Evolutionary conservation across 805 yeast species (phyloP).

Genomic region (Yueomyces sinensis): DNA sequence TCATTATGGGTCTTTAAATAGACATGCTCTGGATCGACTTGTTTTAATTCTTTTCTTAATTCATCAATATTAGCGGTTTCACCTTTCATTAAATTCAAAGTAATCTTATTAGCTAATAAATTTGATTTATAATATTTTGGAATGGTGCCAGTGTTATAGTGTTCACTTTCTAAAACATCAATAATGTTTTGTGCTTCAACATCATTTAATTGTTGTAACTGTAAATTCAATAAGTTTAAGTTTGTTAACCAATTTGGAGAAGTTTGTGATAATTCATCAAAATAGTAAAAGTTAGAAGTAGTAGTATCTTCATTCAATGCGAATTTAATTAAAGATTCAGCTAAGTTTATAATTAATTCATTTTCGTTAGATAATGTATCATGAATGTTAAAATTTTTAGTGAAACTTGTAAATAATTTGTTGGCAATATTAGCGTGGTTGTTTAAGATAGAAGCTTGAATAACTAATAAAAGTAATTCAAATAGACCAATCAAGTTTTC

Average conservation of each 20-base stretch:
- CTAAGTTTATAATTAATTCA: constrained; percentile 60
- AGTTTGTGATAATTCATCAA: constrained; percentile 62
- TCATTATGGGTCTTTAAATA: constrained; percentile 44
- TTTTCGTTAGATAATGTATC: constrained; percentile 38
- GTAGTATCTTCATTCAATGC: constrained; percentile 27
- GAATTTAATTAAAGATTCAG: constrained; percentile 59
- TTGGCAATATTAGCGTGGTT: constrained; percentile 29
- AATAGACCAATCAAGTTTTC: constrained; percentile 25
- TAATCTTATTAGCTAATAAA: constrained; percentile 50
- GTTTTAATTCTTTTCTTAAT: constrained; percentile 33
- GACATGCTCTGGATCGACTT: constrained; percentile 42
- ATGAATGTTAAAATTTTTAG: constrained; percentile 33
- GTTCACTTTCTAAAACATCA: constrained; percentile 32
- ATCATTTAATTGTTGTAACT: constrained; percentile 62
- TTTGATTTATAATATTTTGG: constrained; percentile 28
- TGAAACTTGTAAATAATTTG: constrained; percentile 33
- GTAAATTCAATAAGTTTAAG: constrained; percentile 55
- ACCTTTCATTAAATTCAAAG: constrained; percentile 46
- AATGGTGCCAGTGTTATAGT: constrained; percentile 19
- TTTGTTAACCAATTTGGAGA: constrained; percentile 38
- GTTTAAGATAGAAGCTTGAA: constrained; percentile 29
- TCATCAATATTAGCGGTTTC: constrained; percentile 28
- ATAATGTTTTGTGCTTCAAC: constrained; percentile 72
- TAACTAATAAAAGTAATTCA: constrained; percentile 29
- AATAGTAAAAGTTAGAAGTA: constrained; percentile 42